These are phyloP conservation scores for Odontarrhena argentea DNA, from an alignment of 345 rosid genomes.

Conservation along the genomic window DNA sequence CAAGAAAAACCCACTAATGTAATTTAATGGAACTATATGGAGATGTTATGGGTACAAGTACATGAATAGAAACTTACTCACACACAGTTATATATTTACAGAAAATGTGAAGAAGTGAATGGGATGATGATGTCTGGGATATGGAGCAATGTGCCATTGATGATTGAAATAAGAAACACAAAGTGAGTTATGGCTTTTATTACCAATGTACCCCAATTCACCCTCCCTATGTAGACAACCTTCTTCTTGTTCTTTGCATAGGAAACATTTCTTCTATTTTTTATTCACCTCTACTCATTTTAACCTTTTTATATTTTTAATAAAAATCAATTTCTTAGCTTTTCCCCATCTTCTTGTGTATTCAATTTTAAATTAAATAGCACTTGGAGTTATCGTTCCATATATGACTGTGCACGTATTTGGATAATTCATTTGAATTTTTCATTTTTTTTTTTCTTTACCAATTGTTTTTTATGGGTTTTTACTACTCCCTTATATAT, in stretches of 20 bases:
- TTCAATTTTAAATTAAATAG: conserved; percentile 10
- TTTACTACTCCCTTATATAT: too few relatives aligned
- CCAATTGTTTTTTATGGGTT: too few relatives aligned
- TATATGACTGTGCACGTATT: background rate
- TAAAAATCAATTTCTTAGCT: background rate
- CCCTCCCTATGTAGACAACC: conserved; percentile 56
- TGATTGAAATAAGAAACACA: conserved; percentile 57
- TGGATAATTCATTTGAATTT: background rate
- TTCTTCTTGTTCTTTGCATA: conserved; percentile 51
- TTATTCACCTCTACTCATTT: conserved; percentile 43
- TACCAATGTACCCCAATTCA: conserved; percentile 54
- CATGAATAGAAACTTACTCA: background rate
- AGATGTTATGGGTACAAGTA: conserved; percentile 53
- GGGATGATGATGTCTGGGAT: conserved; percentile 44
- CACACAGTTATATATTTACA: background rate
- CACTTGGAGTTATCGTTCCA: conserved; percentile 20
- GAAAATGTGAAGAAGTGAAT: conserved; percentile 29
- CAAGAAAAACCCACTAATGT: conserved; percentile 29
- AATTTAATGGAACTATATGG: conserved; percentile 34
- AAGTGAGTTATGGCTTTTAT: conserved; percentile 57
- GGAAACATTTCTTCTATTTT: conserved; percentile 57
- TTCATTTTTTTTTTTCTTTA: background rate
- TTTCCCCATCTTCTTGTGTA: conserved; percentile 41
- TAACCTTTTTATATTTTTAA: conserved; percentile 19
- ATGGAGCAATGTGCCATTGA: conserved; percentile 54